Percentiles rank a stretch among this genome's conserved stretches.
These are phyloP conservation scores for Caryopteris hybrid DNA, from an alignment of 305 asterid genomes.

Conservation along the genomic window DNA sequence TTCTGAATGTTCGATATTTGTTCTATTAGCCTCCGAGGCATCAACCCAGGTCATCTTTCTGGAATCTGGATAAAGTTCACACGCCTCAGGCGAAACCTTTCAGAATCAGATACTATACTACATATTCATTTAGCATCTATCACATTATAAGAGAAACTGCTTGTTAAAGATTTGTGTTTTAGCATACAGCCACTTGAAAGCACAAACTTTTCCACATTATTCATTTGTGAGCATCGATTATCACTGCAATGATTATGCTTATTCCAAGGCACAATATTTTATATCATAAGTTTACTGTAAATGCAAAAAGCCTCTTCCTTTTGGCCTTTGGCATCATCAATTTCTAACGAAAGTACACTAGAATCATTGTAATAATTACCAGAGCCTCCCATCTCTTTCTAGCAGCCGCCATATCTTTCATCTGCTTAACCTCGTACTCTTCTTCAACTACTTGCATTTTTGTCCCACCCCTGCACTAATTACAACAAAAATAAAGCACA, in stretches of 20 bases:
- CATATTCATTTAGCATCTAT: neutral
- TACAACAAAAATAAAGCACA: neutral
- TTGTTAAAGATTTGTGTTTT: neutral
- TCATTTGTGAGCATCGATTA: neutral
- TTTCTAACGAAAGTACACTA: neutral
- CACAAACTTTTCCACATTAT: neutral
- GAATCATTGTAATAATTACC: slow-evolving; percentile 32
- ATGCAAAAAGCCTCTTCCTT: neutral
- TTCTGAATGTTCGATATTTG: neutral
- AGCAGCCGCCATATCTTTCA: slow-evolving; percentile 92
- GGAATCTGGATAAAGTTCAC: too few relatives aligned
- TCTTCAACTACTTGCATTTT: slow-evolving; percentile 73
- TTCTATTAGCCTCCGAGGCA: neutral
- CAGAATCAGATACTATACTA: neutral
- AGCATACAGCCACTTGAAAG: neutral
- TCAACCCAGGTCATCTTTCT: neutral
- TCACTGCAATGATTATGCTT: neutral
- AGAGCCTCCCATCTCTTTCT: slow-evolving; percentile 88
- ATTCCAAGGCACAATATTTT: neutral
- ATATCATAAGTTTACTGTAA: neutral
- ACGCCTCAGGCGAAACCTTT: neutral
- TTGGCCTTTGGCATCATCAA: neutral
- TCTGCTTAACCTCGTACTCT: slow-evolving; percentile 82
- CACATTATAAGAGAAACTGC: neutral
- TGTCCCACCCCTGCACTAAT: slow-evolving; percentile 36